Evolutionary conservation across 768 basidiomycete genomes (phyloP), one percentile per base, ranked within the genome.

Genomic region (Tubosaeta sp.): DNA sequence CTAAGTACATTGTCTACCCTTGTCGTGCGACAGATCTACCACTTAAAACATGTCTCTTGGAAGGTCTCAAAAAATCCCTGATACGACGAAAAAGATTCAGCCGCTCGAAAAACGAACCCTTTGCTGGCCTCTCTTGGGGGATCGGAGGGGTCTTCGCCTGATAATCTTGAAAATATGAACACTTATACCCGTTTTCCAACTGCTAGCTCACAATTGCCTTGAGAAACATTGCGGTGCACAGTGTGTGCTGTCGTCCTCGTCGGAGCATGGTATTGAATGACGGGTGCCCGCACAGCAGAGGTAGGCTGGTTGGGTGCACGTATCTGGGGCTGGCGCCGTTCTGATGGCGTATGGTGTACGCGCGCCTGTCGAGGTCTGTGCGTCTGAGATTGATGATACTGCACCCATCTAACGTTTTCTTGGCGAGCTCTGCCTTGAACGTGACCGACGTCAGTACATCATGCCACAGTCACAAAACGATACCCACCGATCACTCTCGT

Each of bases 11-110:
- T 32, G 11, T 30, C 52, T 58, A 63, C 32, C 30, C 34, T 43
- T 52, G 54, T 19, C 60, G 48, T 29, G 52, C 36, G 7, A 51
- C 29, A 46, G 40, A 48, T 44, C 54, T 52, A 39, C 27, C 9
- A 27, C 27, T 27, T 9, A 9, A 27, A 16, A 51, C 12, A 13
- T 18, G 18, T 25, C 16, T 22, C 12, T 21, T 35, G 16, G 29
- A 32, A 47, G 25, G 49, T n/a, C 22, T 41, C 19, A 30, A 40
- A 36, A 32, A 9, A 21, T 30, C 14, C 21, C 48, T 46, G 10
- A 51, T 19, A 29, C 31, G 21, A 35, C 49, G 46, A 34, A 58
- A 60, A 22, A 54, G 58, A 39, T 53, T 58, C 46, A 60, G 36
- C 18, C 49, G 35, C 39, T 49, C 34, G 14, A 58, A 36, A 35